phyloP scores from a whole-genome alignment of 2,329 filamentous ascomycete genomes.

The Paraphoma chrysanthemicola region DNA sequence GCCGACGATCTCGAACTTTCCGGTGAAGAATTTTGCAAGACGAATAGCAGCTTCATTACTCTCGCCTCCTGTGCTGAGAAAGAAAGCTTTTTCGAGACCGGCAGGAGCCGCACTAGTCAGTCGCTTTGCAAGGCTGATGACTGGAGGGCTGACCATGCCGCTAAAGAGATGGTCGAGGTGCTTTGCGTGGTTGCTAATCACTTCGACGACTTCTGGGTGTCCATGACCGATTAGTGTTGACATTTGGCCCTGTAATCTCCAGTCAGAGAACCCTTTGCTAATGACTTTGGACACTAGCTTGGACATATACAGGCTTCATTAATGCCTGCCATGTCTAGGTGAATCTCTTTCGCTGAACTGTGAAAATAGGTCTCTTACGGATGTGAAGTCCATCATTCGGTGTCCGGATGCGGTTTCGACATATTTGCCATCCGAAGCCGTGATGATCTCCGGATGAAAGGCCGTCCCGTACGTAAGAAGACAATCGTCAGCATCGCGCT shows the following conservation, averaged over 20 bases:
- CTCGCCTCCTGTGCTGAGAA: slow-evolving; percentile 44
- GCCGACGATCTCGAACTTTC: slow-evolving; percentile 70
- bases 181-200: slow-evolving; percentile 33
- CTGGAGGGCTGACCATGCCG: slow-evolving; percentile 45
- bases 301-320: too few species aligned
- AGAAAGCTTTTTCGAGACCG: slow-evolving; percentile 43
- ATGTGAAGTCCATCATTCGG: slow-evolving; percentile 37
- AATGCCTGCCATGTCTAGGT: too few species aligned
- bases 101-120: slow-evolving; percentile 31
- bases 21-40: slow-evolving; percentile 68
- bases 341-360: too few species aligned
- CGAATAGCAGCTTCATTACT: slow-evolving; percentile 67
- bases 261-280: background rate
- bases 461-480: slow-evolving; percentile 31
- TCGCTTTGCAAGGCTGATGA: slow-evolving; percentile 39
- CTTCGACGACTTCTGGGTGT: slow-evolving; percentile 41
- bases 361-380: background rate
- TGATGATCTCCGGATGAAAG: slow-evolving; percentile 41
- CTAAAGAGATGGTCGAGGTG: slow-evolving; percentile 45
- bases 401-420: slow-evolving; percentile 39
- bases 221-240: slow-evolving; percentile 37
- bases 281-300: slow-evolving; percentile 7
- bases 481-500: slow-evolving; percentile 27
- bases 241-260: slow-evolving; percentile 28
- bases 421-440: slow-evolving; percentile 32